phyloP scores from a whole-genome alignment of 805 yeast genomes.

The Ogataea nakhonphanomensis region DNA sequence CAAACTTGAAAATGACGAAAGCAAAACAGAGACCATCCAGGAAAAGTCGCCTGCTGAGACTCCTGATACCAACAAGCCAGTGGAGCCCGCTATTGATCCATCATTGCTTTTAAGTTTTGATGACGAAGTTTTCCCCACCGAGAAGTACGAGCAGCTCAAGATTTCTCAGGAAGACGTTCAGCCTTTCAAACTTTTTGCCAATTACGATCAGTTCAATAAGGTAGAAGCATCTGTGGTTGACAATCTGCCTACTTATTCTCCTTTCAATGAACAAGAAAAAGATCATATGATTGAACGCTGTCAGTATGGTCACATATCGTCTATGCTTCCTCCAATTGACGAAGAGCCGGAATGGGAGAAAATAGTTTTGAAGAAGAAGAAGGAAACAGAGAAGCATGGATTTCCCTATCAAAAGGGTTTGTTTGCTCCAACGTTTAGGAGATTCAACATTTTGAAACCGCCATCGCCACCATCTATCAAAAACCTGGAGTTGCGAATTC shows the following conservation, averaged over 20 bases:
- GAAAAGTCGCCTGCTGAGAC: neutral
- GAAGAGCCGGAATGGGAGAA: constrained; percentile 60
- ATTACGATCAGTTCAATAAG: constrained; percentile 40
- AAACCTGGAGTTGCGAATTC: constrained; percentile 78
- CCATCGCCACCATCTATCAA: constrained; percentile 87
- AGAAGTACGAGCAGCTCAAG: constrained; percentile 2
- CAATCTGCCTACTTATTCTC: constrained; percentile 45
- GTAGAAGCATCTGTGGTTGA: constrained; percentile 47
- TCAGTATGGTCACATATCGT: constrained; percentile 54
- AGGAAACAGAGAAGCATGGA: constrained; percentile 39
- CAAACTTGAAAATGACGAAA: too few relatives aligned
- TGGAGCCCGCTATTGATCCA: constrained; percentile 1
- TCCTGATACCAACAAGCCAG: too few relatives aligned
- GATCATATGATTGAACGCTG: constrained; percentile 30
- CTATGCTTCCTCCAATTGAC: constrained; percentile 61
- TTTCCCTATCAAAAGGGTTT: constrained; percentile 51
- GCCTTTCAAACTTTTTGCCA: constrained; percentile 47
- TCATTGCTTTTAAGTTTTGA: constrained; percentile 33
- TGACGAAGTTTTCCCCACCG: constrained; percentile 23
- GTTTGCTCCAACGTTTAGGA: constrained; percentile 50
- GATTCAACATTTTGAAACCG: constrained; percentile 68
- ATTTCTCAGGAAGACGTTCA: constrained; percentile 1
- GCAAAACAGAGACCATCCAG: neutral
- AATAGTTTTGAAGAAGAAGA: constrained; percentile 46
- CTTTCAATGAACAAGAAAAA: constrained; percentile 39